phyloP scores from a whole-genome alignment of 352 stramenopile species.

The Globisporangium ultimum region DNA sequence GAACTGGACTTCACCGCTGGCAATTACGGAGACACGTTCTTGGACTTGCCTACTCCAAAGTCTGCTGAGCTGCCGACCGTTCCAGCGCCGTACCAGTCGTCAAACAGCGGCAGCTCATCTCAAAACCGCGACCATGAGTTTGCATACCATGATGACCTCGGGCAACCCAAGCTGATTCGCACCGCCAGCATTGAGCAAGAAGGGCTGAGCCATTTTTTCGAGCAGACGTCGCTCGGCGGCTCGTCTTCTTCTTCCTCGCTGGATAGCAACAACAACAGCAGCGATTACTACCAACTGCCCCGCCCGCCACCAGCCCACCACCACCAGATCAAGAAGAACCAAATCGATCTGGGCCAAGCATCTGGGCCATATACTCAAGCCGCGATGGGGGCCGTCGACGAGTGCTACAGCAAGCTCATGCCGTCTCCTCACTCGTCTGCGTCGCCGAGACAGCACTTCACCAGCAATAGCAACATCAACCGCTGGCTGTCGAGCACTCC shows the following conservation, averaged over 20 bases:
- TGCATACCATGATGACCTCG: slow-evolving; percentile 20
- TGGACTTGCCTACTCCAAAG: slow-evolving; percentile 73
- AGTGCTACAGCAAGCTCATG: slow-evolving; percentile 44
- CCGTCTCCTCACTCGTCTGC: slow-evolving; percentile 27
- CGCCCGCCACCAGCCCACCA: slow-evolving; percentile 3
- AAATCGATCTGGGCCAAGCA: slow-evolving; percentile 6
- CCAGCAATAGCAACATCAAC: slow-evolving; percentile 4
- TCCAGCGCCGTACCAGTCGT: slow-evolving; percentile 11
- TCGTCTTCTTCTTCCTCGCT: too few relatives aligned
- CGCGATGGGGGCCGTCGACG: slow-evolving; percentile 38
- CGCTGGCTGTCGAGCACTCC: background rate
- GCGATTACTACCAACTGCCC: background rate
- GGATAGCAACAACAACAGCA: slow-evolving; percentile 1
- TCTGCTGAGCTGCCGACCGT: slow-evolving; percentile 35
- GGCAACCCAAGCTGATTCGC: slow-evolving; percentile 57
- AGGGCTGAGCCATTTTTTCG: slow-evolving; percentile 68
- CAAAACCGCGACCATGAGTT: background rate
- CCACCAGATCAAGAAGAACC: slow-evolving; percentile 14
- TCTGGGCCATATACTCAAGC: slow-evolving; percentile 14
- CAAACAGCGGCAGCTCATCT: slow-evolving; percentile 6
- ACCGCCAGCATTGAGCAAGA: slow-evolving; percentile 75
- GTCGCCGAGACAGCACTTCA: slow-evolving; percentile 15
- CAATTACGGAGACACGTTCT: slow-evolving; percentile 63
- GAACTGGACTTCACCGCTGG: slow-evolving; percentile 50
- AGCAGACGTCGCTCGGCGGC: slow-evolving; percentile 52